Base-by-base conservation (phyloP, 139 green algal species). In the Zygnema cylindricum region DNA sequence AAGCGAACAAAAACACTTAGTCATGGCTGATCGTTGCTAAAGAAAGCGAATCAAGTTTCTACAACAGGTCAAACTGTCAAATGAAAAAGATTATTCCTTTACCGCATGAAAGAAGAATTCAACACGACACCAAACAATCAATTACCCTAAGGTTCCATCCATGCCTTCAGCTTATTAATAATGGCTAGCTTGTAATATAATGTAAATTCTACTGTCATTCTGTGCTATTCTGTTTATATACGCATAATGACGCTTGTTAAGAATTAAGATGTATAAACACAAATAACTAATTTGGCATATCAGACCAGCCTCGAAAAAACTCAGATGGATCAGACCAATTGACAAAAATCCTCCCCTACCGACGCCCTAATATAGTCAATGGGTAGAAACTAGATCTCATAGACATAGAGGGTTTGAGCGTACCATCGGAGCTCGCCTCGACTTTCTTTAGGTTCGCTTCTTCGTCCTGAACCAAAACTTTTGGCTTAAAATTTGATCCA, bases 401-500 rank as follows among this genome's bases (percentile, higher is more conserved):
- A 63, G 49, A 63, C 16, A 16, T 7, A 25, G 16, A 63, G 49
- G 7, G 7, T 25, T 63, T 16, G 49, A 16, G 49, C 7, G 49
- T 63, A 63, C 49, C 49, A 16, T 63, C 49, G 7, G 49, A 63
- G 7, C 7, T 25, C 49, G 49, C 7, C 16, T 63, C 49, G 16
- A 63, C 7, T 63, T 63, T 63, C 49, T 63, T 63, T 16, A 63
- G 49, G 7, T 16, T 16, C 49, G 7, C 49, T 63, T 86, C 78
- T 41, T 86, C 78, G 38, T 86, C 78, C 78, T 40, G 38, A 23
- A 41, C n/a, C 1, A 63, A 22, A 38, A 63, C 35, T 41, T 55
- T 63, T 21, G 78, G 25, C 42, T 63, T 57, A 30, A 32, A 30
- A n/a, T n/a, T n/a, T n/a, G n/a, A n/a, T 23, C 32, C 30, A 22